These are phyloP conservation scores for Metarhizium humberi DNA, from an alignment of 2,329 filamentous ascomycete genomes.

Conservation along the genomic window DNA sequence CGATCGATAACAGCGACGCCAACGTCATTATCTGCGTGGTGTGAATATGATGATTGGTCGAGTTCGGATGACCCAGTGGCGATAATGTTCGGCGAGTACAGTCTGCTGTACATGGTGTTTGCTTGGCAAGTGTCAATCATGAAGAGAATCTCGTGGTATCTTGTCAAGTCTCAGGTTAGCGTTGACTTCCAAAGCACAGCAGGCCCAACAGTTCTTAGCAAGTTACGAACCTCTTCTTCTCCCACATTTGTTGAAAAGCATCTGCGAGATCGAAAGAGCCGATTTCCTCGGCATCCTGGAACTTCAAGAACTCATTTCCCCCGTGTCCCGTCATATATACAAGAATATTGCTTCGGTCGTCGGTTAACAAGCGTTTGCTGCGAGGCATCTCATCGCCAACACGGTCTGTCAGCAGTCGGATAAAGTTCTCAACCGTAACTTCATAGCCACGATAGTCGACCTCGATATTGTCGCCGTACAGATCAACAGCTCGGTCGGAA, in stretches of 20 bases:
- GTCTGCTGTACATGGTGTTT: conserved; percentile 97
- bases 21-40: conserved; percentile 96
- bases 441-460: conserved; percentile 98
- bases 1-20: conserved; percentile 97
- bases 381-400: conserved; percentile 91
- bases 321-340: conserved; percentile 99
- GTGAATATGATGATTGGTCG: conserved; percentile 92
- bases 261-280: conserved; percentile 92
- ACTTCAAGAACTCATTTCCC: conserved; percentile 96
- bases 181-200: background rate
- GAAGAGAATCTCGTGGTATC: conserved; percentile 94
- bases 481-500: conserved; percentile 85
- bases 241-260: conserved; percentile 99
- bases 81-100: conserved; percentile 97
- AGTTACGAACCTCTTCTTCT: conserved; percentile 77
- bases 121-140: conserved; percentile 99
- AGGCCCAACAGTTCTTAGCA: background rate
- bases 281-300: conserved; percentile 97
- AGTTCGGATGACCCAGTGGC: conserved; percentile 94
- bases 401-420: conserved; percentile 85
- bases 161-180: background rate
- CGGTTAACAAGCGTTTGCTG: conserved; percentile 87
- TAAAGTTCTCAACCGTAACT: conserved; percentile 98
- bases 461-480: conserved; percentile 98
- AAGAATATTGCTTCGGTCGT: conserved; percentile 91